Percentiles rank a stretch among this genome's conserved stretches.
phyloP scores from a whole-genome alignment of 345 rosid genomes.

The Aquilaria sinensis region DNA sequence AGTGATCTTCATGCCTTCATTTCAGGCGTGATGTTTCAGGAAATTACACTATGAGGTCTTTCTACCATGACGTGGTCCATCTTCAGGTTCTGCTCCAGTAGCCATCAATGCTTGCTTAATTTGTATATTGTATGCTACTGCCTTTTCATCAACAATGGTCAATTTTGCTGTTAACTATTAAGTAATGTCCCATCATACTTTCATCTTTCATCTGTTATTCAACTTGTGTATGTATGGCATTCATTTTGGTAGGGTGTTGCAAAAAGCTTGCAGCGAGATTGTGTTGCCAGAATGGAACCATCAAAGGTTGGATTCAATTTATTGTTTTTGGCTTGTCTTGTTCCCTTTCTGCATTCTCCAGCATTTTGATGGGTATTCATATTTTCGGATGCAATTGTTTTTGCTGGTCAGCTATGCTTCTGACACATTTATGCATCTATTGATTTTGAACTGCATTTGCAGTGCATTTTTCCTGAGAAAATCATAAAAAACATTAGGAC shows the following conservation, averaged over 20 bases:
- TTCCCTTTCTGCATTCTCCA: slow-evolving; percentile 2
- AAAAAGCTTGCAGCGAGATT: slow-evolving; percentile 45
- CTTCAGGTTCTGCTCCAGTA: slow-evolving; percentile 51
- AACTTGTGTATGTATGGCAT: not conserved
- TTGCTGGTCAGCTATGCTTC: slow-evolving; percentile 2
- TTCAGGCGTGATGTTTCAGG: slow-evolving; percentile 70
- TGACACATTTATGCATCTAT: not conserved
- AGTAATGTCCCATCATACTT: not conserved
- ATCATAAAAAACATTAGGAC: slow-evolving; percentile 51
- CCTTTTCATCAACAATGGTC: not conserved
- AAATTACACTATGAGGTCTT: slow-evolving; percentile 53
- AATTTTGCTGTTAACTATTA: not conserved
- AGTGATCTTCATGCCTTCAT: slow-evolving; percentile 9
- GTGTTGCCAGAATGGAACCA: slow-evolving; percentile 41
- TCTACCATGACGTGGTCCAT: slow-evolving; percentile 54
- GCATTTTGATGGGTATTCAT: not conserved
- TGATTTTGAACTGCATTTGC: slow-evolving; percentile 15
- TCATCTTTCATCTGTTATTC: not conserved
- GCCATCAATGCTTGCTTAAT: not conserved
- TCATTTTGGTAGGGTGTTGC: slow-evolving; percentile 37
- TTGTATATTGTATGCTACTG: not conserved
- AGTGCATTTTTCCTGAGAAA: slow-evolving; percentile 74
- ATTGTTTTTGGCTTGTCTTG: slow-evolving; percentile 6
- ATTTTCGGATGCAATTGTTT: not conserved
- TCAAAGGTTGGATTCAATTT: slow-evolving; percentile 28